phyloP scores from a whole-genome alignment of 306 rosid species.

The Vigna trinervia region DNA sequence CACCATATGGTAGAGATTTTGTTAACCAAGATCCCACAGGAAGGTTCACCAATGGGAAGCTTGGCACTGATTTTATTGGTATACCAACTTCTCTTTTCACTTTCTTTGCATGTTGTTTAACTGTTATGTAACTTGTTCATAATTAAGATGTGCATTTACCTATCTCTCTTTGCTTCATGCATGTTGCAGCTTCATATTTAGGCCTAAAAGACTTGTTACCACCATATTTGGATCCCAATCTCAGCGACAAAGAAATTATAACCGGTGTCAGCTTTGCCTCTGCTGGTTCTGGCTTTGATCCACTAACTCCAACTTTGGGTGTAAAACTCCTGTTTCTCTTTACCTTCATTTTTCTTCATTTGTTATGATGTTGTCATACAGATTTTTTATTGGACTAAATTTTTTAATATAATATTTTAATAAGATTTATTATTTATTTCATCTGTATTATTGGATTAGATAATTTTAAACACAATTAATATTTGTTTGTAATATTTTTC shows the following conservation, averaged over 20 bases:
- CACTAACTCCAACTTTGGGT: slow-evolving; percentile 60
- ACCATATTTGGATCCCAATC: slow-evolving; percentile 72
- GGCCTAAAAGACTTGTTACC: slow-evolving; percentile 69
- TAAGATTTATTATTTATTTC: too few species aligned
- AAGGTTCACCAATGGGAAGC: slow-evolving; percentile 78
- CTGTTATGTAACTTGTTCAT: not conserved
- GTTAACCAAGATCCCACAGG: slow-evolving; percentile 60
- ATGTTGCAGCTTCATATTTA: slow-evolving; percentile 59
- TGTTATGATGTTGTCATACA: too few species aligned
- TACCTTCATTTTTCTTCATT: not conserved
- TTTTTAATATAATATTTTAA: too few species aligned
- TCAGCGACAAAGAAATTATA: slow-evolving; percentile 52
- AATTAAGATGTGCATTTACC: not conserved
- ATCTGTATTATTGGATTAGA: too few species aligned
- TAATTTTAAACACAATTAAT: too few species aligned
- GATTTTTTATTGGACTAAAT: too few species aligned
- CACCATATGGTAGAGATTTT: slow-evolving; percentile 72
- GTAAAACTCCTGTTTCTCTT: slow-evolving; percentile 47
- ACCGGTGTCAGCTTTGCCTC: slow-evolving; percentile 86
- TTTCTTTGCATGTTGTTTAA: not conserved
- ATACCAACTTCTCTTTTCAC: not conserved
- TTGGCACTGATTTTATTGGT: slow-evolving; percentile 70
- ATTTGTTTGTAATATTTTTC: too few species aligned
- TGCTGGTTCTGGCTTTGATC: slow-evolving; percentile 80
- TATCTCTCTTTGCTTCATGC: not conserved